These are phyloP conservation scores for Mariannaea sp. DNA, from an alignment of 2,329 filamentous ascomycete species.

Conservation along the genomic window DNA sequence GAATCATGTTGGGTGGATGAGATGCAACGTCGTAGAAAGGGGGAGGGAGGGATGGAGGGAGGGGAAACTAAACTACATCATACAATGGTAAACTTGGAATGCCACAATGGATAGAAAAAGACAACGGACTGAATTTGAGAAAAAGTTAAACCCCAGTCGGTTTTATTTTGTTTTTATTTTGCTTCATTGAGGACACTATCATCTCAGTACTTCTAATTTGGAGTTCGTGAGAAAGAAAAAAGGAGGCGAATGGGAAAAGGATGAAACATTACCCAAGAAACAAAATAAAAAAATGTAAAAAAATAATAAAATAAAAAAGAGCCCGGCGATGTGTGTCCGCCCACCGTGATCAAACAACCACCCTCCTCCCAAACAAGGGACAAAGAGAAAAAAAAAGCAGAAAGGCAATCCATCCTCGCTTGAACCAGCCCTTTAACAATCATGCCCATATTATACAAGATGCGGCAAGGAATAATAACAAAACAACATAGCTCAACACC, in stretches of 20 bases:
- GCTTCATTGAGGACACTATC: not conserved
- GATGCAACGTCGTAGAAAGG: too few species aligned
- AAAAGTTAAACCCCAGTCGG: not conserved
- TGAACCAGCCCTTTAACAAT: conserved; percentile 24
- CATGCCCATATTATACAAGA: conserved; percentile 33
- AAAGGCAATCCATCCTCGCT: too few species aligned
- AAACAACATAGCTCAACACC: conserved; percentile 30
- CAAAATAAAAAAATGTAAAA: too few species aligned
- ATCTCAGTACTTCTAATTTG: not conserved
- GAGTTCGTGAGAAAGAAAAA: not conserved
- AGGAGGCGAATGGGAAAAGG: conserved; percentile 6
- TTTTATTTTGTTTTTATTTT: not conserved
- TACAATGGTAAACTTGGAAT: not conserved
- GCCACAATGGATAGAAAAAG: not conserved
- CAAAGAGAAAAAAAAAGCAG: conserved; percentile 15
- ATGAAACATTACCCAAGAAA: too few species aligned
- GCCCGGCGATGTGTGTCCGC: conserved; percentile 12
- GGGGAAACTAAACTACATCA: too few species aligned
- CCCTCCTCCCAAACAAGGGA: too few species aligned
- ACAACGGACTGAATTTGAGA: not conserved
- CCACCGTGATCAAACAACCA: conserved; percentile 21
- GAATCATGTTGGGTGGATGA: too few species aligned
- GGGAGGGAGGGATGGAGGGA: too few species aligned
- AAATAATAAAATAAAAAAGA: too few species aligned
- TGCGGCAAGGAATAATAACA: conserved; percentile 7